These are phyloP conservation scores for Tetrapisispora fleetii DNA, from an alignment of 805 yeast species.

Conservation along the genomic window DNA sequence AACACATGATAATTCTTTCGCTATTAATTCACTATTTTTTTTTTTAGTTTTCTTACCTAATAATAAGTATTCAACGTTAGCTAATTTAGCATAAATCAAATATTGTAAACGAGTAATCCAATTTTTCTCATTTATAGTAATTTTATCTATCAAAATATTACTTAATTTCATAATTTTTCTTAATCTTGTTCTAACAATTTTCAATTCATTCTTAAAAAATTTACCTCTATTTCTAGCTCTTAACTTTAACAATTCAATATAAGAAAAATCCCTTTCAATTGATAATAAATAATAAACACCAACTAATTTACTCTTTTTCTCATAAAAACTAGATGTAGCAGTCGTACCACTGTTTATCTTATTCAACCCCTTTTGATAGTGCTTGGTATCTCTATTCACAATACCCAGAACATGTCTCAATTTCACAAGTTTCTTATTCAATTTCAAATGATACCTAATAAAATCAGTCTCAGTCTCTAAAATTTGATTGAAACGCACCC, in stretches of 20 bases:
- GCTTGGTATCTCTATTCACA: constrained; percentile 56
- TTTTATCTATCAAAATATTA: constrained; percentile 31
- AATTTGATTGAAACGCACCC: constrained; percentile 51
- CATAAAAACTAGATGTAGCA: constrained; percentile 42
- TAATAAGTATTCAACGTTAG: constrained; percentile 35
- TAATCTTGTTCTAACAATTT: constrained; percentile 52
- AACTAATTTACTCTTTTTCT: constrained; percentile 36
- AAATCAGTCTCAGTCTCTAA: constrained; percentile 62
- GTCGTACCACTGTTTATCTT: constrained; percentile 36
- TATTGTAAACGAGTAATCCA: constrained; percentile 30
- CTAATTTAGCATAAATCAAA: constrained; percentile 37
- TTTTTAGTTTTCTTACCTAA: constrained; percentile 20
- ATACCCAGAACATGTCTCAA: constrained; percentile 57
- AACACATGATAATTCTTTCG: constrained; percentile 16
- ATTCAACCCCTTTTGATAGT: constrained; percentile 33
- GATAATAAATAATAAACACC: constrained; percentile 52
- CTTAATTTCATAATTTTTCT: constrained; percentile 48
- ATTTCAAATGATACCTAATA: constrained; percentile 53
- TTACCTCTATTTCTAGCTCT: constrained; percentile 26
- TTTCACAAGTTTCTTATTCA: constrained; percentile 50
- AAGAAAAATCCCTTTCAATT: constrained; percentile 60
- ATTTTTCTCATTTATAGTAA: constrained; percentile 34
- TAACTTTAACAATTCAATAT: constrained; percentile 22
- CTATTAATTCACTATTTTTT: constrained; percentile 16
- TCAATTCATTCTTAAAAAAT: constrained; percentile 28